Evolutionary conservation across 1,284 basidiomycete genomes (phyloP).

Genomic region (Takashimella koratensis): DNA sequence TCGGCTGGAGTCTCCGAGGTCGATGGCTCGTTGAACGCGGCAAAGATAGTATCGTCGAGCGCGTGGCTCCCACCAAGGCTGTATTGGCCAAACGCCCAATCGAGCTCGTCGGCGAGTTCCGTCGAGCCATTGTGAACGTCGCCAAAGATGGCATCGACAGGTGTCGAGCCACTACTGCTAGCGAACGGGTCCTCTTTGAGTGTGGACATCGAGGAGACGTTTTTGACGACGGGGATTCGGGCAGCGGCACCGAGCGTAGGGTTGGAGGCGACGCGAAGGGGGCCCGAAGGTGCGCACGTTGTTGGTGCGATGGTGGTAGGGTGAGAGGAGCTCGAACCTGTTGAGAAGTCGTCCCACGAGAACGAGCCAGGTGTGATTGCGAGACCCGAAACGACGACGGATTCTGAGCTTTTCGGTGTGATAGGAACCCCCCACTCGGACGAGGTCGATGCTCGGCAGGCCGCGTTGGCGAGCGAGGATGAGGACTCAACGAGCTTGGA

Average conservation of each 20-base stretch:
- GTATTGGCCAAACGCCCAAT: conserved; percentile 30
- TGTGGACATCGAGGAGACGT: conserved; percentile 33
- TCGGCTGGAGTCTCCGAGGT: background rate
- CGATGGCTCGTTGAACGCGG: conserved; percentile 15
- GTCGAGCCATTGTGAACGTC: conserved; percentile 24
- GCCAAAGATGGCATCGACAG: background rate
- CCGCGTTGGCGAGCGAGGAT: conserved; percentile 5
- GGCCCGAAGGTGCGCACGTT: conserved; percentile 10
- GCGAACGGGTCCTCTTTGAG: conserved; percentile 26
- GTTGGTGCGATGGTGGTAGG: conserved; percentile 20
- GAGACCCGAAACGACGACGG: conserved; percentile 6
- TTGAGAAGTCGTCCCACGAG: conserved; percentile 31
- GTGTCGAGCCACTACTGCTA: background rate
- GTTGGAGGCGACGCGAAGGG: conserved; percentile 31
- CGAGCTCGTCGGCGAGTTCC: conserved; percentile 24
- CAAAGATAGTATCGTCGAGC: conserved; percentile 18
- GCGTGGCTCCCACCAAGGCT: conserved; percentile 13
- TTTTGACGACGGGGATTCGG: conserved; percentile 18
- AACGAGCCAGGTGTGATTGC: conserved; percentile 16
- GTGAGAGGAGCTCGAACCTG: conserved; percentile 11
- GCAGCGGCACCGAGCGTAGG: conserved; percentile 21
- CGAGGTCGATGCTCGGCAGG: background rate
- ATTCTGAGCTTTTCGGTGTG: background rate
- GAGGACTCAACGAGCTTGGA: conserved; percentile 9
- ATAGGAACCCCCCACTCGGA: background rate